phyloP scores from a whole-genome alignment of 208 protist genomes.

The Crithidia acanthocephali region DNA sequence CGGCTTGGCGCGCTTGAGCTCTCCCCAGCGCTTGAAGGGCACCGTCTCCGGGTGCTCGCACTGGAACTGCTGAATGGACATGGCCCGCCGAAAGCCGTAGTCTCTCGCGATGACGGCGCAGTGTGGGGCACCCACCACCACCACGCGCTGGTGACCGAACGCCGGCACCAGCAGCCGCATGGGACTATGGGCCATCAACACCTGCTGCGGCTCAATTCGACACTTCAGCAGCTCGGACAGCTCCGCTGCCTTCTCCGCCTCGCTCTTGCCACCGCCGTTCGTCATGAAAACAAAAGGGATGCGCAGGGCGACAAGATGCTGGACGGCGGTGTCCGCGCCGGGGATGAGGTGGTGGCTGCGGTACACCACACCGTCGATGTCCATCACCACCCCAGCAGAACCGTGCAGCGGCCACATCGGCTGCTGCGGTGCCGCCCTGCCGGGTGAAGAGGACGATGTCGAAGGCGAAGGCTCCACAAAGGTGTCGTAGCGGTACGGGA shows the following conservation, averaged over 20 bases:
- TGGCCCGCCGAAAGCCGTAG: slow-evolving; percentile 79
- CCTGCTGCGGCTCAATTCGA: slow-evolving; percentile 55
- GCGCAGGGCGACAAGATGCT: slow-evolving; percentile 56
- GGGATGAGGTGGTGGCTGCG: slow-evolving; percentile 70
- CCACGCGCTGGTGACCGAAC: slow-evolving; percentile 55
- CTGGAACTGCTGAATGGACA: slow-evolving; percentile 77
- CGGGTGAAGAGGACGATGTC: slow-evolving; percentile 6
- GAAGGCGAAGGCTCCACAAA: slow-evolving; percentile 32
- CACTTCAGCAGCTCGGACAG: slow-evolving; percentile 67
- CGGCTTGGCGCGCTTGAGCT: slow-evolving; percentile 19
- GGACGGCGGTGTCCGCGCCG: slow-evolving; percentile 71
- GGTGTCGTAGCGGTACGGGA: slow-evolving; percentile 74
- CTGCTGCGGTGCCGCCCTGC: background rate
- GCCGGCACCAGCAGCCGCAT: slow-evolving; percentile 72
- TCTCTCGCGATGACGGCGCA: slow-evolving; percentile 55
- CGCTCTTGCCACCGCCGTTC: slow-evolving; percentile 70
- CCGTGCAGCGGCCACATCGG: slow-evolving; percentile 80
- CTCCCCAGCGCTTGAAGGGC: slow-evolving; percentile 76
- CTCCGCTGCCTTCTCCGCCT: slow-evolving; percentile 77
- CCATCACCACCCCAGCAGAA: slow-evolving; percentile 77
- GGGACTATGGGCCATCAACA: slow-evolving; percentile 78
- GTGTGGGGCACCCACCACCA: slow-evolving; percentile 64
- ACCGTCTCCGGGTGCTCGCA: slow-evolving; percentile 75
- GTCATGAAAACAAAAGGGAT: slow-evolving; percentile 89
- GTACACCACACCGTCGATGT: slow-evolving; percentile 86